Base-by-base conservation (phyloP, 2,329 filamentous ascomycete genomes). In the Hymenoscyphus linearis region DNA sequence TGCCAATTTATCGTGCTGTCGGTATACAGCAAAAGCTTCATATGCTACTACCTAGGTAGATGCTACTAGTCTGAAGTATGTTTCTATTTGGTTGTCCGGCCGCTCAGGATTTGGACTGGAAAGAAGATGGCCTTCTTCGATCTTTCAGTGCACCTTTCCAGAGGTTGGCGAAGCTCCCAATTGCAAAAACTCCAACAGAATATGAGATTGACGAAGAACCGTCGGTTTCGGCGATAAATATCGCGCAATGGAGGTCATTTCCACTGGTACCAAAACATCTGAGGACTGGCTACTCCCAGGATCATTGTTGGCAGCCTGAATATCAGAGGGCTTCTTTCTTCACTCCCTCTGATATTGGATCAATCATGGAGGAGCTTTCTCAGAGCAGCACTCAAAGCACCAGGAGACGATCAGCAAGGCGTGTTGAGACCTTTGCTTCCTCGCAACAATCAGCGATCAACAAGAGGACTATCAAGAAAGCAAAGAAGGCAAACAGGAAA, bases 171-270 rank as follows among this genome's bases (percentile, higher is more conserved):
- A 71, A 71, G 10, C 62, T 71, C 14, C 40, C 58, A 31, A 50
- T n/a, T n/a, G n/a, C n/a, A n/a, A n/a, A 36, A 4, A 26, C 13
- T 3, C 44, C 52, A 14, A 6, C 31, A 4, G 16, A 26, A 3
- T 14, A 52, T 13, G 47, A 52, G 13, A 7, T 26, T 7, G 31
- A 36, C 18, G 22, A 31, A 53, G 16, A 27, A 18, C 13, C 47
- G 36, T 52, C 47, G 14, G 18, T 25, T 7, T 52, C 57, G 0
- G 25, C 37, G 27, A 36, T 53, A 6, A 16, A 36, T 12, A 40
- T 52, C 16, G 63, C 68, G 25, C 57, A 63, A 35, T 87, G 85
- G 85, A 78, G 84, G 53, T 82, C 79, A 4, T 75, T 87, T 7
- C 76, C 82, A 0, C 69, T 85, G 0, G 70, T 76, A 18, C 76